Percentiles rank a stretch among this genome's conserved stretches.
These are phyloP conservation scores for Blastomyces gilchristii DNA, from an alignment of 2,329 filamentous ascomycete genomes.

Conservation along the genomic window DNA sequence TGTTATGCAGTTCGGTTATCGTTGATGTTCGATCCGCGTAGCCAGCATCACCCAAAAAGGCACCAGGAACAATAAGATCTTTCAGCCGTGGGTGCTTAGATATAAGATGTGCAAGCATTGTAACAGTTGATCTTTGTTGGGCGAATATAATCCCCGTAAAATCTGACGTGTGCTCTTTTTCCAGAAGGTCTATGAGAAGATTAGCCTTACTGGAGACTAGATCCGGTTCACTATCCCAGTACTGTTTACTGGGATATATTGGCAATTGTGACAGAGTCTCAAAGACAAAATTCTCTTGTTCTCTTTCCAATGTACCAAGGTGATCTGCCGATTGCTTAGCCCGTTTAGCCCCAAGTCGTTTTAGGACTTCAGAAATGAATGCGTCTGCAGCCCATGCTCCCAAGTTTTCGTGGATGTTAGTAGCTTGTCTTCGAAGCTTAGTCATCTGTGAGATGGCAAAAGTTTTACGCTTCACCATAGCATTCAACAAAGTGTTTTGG, in stretches of 20 bases:
- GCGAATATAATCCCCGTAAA: slow-evolving; percentile 57
- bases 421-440: slow-evolving; percentile 42
- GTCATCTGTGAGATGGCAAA: slow-evolving; percentile 46
- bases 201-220: slow-evolving; percentile 49
- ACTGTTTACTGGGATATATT: slow-evolving; percentile 12
- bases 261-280: slow-evolving; percentile 27
- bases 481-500: slow-evolving; percentile 20
- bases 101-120: slow-evolving; percentile 50
- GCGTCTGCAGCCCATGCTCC: slow-evolving; percentile 60
- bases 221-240: slow-evolving; percentile 17
- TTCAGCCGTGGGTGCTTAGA: slow-evolving; percentile 39
- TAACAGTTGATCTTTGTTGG: slow-evolving; percentile 50
- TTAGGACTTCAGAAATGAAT: slow-evolving; percentile 48
- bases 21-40: slow-evolving; percentile 34
- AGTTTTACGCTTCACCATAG: slow-evolving; percentile 26
- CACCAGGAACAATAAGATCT: slow-evolving; percentile 32
- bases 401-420: slow-evolving; percentile 46
- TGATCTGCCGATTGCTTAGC: slow-evolving; percentile 19
- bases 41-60: slow-evolving; percentile 45
- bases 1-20: slow-evolving; percentile 41
- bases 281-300: slow-evolving; percentile 49
- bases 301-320: slow-evolving; percentile 36
- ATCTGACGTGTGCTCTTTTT: slow-evolving; percentile 35
- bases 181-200: slow-evolving; percentile 46
- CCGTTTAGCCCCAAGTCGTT: slow-evolving; percentile 22